Base-by-base conservation (phyloP, 2,329 filamentous ascomycete genomes). In the Paracamarosporium sp. region DNA sequence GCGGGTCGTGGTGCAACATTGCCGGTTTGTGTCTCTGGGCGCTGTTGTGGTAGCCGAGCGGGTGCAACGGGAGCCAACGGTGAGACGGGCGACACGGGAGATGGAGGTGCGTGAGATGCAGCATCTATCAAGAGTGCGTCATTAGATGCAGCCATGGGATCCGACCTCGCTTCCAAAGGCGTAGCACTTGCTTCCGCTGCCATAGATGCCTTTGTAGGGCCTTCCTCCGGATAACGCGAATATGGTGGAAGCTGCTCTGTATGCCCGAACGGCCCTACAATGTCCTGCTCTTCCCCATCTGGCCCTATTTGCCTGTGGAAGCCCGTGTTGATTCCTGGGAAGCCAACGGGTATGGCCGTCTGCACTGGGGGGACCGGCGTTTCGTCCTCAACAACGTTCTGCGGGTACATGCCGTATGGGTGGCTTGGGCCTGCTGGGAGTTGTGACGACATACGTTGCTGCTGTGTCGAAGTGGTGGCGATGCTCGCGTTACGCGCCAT, bases 241-340 rank as follows among this genome's bases (percentile, higher is more conserved):
- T 98, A 98, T 0, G 94, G 94, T 12, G 94, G 94, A 17, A 97
- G 80, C 74, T 96, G 92, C 76, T 98, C 94, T 1, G 90, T 89
- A 71, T 97, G 93, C 1, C 93, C 93, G 69, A 96, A 88, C 0
- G 90, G 91, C 1, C 93, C 93, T 50, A 97, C 89, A 53, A 97
- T 86, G 72, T 93, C 93, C 45, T 90, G 92, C 66, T 97, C 93
- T 77, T 97, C 92, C 51, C 92, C 92, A 55, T 93, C 90, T 0
- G 91, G 89, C 0, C 90, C 91, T 50, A 92, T 77, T 50, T 89
- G 87, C 61, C 90, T 82, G 69, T 89, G 90, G 67, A 93, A 96
- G 53, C 84, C 80, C 58, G 85, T 85, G 5, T 82, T 81, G 33
- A 87, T 79, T 5, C 89, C 89, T 6, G 88, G 87, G 64, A 96